Evolutionary conservation across 2,329 filamentous ascomycete genomes (phyloP), one percentile per base, ranked within the genome.

Genomic region (Claviceps africana): DNA sequence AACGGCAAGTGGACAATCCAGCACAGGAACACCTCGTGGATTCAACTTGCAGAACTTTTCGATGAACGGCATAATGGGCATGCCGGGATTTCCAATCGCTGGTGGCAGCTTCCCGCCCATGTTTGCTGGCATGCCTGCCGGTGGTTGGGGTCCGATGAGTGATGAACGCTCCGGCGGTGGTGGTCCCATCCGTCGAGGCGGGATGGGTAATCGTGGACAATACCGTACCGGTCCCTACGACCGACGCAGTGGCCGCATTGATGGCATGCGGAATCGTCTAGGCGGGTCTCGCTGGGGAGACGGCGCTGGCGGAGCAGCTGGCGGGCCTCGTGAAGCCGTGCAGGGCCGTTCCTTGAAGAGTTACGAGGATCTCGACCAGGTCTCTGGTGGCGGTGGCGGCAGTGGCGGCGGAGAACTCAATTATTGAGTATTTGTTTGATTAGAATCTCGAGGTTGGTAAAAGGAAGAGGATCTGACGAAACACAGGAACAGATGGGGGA

Each of bases 361-460:
- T 67, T 98, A 98, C 65, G 94, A 98, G 67, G 93, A 98, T 65
- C 74, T 98, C 25, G 93, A 98, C 70, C 91, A 94, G 46, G 84
- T 85, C 53, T 82, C 82, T 39, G 81, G 83, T 15, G 75, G 79
- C 37, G 87, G 84, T 42, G 82, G 84, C 40, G 86, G 87, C 17
- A 75, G 79, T 37, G 87, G 84, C 42, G 82, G 84, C 42, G 86
- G 87, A 30, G 91, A 96, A 70, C 72, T 97, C 62, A 94, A 97
- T 69, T 97, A 97, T 65, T 97, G 45, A 54, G 30, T 10, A 31
- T 39, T 30, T 17, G 2, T 48, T 44, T 31, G 31, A 25, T 43
- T 13, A 31, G 19, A 19, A 31, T 42, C 7, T 21, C 3, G 13
- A 48, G 19, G 17, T 40, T 35, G 77, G 65, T 45, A 44, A 30